These are phyloP conservation scores for Penicillium freii DNA, from an alignment of 2,329 filamentous ascomycete species.

Conservation along the genomic window DNA sequence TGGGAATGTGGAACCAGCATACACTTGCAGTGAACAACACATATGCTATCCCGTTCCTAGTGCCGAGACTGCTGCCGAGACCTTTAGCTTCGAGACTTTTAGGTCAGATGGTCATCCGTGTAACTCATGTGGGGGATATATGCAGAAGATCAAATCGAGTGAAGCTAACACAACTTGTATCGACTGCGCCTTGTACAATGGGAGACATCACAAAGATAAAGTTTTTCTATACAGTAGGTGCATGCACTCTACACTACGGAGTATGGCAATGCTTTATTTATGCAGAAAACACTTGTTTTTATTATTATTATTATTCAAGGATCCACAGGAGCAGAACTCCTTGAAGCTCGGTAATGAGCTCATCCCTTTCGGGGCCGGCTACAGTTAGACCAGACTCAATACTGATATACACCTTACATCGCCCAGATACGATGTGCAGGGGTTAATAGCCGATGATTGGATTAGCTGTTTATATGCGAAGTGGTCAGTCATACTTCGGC, in stretches of 20 bases:
- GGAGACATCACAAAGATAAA: not conserved
- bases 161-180: not conserved
- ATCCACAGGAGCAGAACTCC: conserved; percentile 12
- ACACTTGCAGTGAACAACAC: conserved; percentile 4
- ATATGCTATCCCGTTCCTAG: conserved; percentile 1
- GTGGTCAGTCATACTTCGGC: conserved; percentile 4
- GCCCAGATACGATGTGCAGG: conserved; percentile 18
- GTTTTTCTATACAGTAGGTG: not conserved
- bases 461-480: not conserved
- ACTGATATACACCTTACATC: conserved; percentile 29
- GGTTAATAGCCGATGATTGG: conserved; percentile 19
- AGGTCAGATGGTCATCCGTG: not conserved
- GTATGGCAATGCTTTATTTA: not conserved
- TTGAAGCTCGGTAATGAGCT: not conserved
- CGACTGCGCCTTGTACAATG: conserved; percentile 5
- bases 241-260: not conserved
- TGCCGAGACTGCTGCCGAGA: not conserved
- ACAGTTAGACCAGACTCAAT: conserved; percentile 12
- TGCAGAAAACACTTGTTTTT: conserved; percentile 3
- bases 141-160: conserved; percentile 4
- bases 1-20: conserved; percentile 8
- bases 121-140: conserved; percentile 2
- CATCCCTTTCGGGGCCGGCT: conserved; percentile 6
- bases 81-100: not conserved
- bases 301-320: conserved; percentile 4